phyloP scores from a whole-genome alignment of 129 eudicot species.

The Helianthus tuberosus region DNA sequence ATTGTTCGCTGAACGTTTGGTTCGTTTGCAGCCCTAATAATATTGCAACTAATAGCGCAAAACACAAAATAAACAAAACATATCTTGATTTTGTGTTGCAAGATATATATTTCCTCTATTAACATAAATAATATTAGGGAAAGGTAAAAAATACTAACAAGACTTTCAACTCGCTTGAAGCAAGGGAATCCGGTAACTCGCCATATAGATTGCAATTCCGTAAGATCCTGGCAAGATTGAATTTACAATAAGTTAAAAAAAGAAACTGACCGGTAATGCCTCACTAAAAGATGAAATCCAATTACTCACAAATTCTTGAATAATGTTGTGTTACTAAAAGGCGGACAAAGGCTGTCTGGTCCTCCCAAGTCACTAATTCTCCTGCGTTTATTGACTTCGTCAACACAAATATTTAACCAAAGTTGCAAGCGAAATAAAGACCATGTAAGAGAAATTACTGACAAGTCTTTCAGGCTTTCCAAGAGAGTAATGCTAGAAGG shows the following conservation, averaged over 20 bases:
- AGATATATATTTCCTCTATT: neutral
- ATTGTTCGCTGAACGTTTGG: no score
- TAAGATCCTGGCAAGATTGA: slow-evolving; percentile 57
- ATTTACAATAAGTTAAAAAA: no score
- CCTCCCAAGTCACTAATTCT: slow-evolving; percentile 71
- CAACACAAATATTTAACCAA: neutral
- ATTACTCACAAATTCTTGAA: slow-evolving; percentile 46
- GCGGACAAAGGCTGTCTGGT: slow-evolving; percentile 42
- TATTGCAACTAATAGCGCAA: neutral
- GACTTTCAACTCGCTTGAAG: slow-evolving; percentile 12
- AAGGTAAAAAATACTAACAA: slow-evolving; percentile 54
- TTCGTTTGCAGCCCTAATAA: no score
- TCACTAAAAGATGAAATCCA: no score
- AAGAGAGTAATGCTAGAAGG: slow-evolving; percentile 62
- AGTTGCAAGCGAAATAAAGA: neutral
- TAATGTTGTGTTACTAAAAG: slow-evolving; percentile 24
- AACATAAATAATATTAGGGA: neutral
- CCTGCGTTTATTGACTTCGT: slow-evolving; percentile 40
- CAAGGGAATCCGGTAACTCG: slow-evolving; percentile 51
- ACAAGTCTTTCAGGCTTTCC: slow-evolving; percentile 59
- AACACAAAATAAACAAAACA: neutral
- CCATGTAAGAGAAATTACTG: slow-evolving; percentile 32
- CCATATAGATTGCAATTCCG: slow-evolving; percentile 81
- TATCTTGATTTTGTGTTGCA: neutral
- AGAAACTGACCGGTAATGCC: no score